Base-by-base conservation (phyloP, 2,329 filamentous ascomycete species). In the Monilinia vaccinii-corymbosi region DNA sequence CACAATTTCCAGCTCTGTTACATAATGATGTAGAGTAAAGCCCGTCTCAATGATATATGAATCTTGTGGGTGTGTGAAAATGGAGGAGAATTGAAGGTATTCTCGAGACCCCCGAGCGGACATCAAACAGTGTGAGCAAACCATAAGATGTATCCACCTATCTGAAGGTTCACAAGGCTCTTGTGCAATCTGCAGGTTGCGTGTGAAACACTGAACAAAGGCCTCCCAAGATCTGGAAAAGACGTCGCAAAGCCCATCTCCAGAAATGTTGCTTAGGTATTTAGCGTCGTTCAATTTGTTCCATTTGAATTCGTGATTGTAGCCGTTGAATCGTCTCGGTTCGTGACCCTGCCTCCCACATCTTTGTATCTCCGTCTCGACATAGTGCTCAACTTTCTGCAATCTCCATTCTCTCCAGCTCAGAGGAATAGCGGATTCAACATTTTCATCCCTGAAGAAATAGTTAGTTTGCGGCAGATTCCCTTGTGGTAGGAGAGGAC, bases 301-400 rank as follows among this genome's bases (percentile, higher is more conserved):
- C 57, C 57, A 59, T 11, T 53, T 55, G 14, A 46, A 38, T 31
- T 28, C n/a, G 13, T 59, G 18, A 9, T 55, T 46, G 13, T 59
- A 47, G 32, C 31, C 31, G n/a, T 40, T 25, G 10, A 7, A 13
- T 31, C 13, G 4, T 21, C 9, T 36, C 31, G 5, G 14, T 31
- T 28, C 21, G 2, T 13, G 4, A 11, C 34, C 13, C 16, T 34
- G 21, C 42, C 48, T 59, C 36, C 56, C 47, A 36, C 40, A 59
- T 53, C 57, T 55, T 36, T 38, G 48, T 53, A 55, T 53, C 40
- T 59, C 57, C 11, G 10, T 23, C 28, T 59, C 49, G 21, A 59
- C 14, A 13, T 53, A 59, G 13, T 8, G 10, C 4, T 55, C 32
- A 4, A 59, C 47, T 6, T 38, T 59, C 13, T 2, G 4, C 11